Evolutionary conservation across 108 stramenopile species (phyloP), one percentile per base, ranked within the genome.

Genomic region (Epithemia pelagica): DNA sequence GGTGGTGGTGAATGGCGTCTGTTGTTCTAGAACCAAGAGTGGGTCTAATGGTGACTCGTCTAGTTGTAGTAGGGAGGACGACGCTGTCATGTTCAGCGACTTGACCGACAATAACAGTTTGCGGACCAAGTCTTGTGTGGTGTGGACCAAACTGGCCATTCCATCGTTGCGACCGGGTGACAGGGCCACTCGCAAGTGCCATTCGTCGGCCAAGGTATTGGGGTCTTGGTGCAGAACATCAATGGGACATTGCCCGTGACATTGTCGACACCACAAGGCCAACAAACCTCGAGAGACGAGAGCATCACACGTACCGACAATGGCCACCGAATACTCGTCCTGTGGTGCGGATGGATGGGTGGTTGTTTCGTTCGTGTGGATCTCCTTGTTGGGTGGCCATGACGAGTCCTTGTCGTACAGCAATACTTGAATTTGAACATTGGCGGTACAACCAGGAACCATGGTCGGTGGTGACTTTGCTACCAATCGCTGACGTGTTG

Each of bases 131-230:
- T 70, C 28, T 66, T 93, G 89, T 1, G 87, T 64, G 21, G 86
- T 71, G 28, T 53, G 62, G 59, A 86, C 28, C 89, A 93, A 86
- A 51, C 82, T 87, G 22, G 89, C 87, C 67, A 90, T 55, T 24
- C 92, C 92, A 76, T 93, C 92, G 73, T 93, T 93, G 37, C 92
- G 74, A 46, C 92, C 92, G 46, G 56, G 72, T 51, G 75, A 74
- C 19, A 93, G 66, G 0, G 86, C 79, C 2, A 52, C 58, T 31
- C 76, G 71, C 23, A 93, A 37, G 24, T 80, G 82, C 75, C 90
- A 67, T 8, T 60, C 55, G 52, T 81, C 74, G 24, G 92, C 77
- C 33, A 90, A 32, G 0, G 32, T 70, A 10, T 65, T 62, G 15
- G 87, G 77, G 31, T 90, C 75, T 32, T 89, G 24, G 51, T 74